phyloP scores from a whole-genome alignment of 2,329 filamentous ascomycete genomes.

The Fusarium udum region DNA sequence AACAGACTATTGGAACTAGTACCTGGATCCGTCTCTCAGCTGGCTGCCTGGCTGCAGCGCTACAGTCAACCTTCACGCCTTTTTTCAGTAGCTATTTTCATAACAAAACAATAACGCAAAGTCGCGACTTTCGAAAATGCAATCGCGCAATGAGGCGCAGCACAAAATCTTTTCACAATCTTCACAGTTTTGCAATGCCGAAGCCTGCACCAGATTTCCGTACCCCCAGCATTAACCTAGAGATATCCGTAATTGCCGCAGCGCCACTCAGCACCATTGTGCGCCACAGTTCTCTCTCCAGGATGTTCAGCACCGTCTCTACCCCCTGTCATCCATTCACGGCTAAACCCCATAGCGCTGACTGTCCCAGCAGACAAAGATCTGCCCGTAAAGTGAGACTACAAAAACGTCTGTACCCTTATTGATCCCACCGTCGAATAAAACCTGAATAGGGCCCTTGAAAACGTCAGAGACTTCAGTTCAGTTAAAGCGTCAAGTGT shows the following conservation, averaged over 20 bases:
- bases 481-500: background rate
- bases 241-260: background rate
- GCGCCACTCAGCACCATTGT: background rate
- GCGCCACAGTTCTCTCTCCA: background rate
- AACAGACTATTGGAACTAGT: background rate
- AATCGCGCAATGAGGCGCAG: background rate
- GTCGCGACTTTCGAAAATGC: background rate
- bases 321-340: background rate
- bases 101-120: no score
- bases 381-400: background rate
- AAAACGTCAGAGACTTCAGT: background rate
- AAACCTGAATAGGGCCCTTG: accelerated
- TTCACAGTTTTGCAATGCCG: background rate
- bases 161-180: accelerated
- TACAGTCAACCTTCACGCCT: background rate
- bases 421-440: background rate
- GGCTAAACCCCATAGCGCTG: background rate
- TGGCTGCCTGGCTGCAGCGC: background rate
- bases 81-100: background rate
- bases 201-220: background rate
- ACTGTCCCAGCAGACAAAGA: background rate
- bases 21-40: background rate
- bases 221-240: accelerated
- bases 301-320: no score
- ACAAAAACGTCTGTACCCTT: background rate